Base-by-base conservation (phyloP, 169 alveolate genomes). In the Cryptosporidium felis region DNA sequence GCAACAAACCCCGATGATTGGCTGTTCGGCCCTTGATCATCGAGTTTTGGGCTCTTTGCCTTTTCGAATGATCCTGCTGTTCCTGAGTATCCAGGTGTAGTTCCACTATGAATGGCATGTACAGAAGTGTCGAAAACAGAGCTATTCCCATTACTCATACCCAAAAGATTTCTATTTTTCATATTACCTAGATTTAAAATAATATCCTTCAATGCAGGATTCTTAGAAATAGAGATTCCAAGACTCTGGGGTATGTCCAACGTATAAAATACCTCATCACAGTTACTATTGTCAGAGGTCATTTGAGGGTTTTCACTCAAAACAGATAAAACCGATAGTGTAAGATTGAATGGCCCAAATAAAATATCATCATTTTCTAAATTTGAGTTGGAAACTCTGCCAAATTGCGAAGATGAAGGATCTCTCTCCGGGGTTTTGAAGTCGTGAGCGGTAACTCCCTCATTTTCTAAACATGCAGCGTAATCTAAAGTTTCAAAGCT, bases 291-390 rank as follows among this genome's bases (percentile, higher is more conserved):
- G 4, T 53, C 74, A 1, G 85, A 49, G 12, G 6, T 21, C 63
- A 65, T 65, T 8, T 44, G 34, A 8, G 81, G 81, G 46, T 74
- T 74, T 32, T 74, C 85, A 32, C 67, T 74, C 14, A 74, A 67
- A 26, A 74, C 67, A 0, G 85, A 74, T 51, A 74, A 41, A 0
- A 74, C 85, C n/a, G 85, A 60, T 28, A 74, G 74, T 23, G 85
- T 74, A 28, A 74, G 56, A 53, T 74, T 74, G 28, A 74, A 74
- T 23, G 85, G 85, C 2, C 85, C 85, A 53, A 53, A 56, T 36
- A 26, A 26, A 21, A 49, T 34, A 38, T 49, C 41, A 5, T 49
- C 85, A 36, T 53, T 49, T 14, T 46, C 62, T 5, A 45, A 32
- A 36, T 42, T 46, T 23, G 44, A 23, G 49, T 23, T 44, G 2